Evolutionary conservation across 2,329 filamentous ascomycete species (phyloP).

Genomic region (Ophiostoma australiae): DNA sequence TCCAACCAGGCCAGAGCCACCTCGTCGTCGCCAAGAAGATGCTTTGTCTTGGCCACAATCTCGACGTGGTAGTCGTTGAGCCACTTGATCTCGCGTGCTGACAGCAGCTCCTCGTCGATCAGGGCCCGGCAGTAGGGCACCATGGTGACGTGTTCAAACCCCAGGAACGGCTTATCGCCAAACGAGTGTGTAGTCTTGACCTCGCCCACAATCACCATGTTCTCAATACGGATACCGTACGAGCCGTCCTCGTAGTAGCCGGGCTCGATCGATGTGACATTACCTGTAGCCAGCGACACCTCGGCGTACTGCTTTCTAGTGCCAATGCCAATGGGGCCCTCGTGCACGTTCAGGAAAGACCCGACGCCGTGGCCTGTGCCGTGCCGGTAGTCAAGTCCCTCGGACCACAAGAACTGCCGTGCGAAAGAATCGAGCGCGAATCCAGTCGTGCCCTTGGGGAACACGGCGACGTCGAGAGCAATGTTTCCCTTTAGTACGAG

Average conservation of each 20-base stretch:
- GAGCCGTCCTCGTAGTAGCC: constrained; percentile 95
- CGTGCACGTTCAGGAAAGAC: constrained; percentile 93
- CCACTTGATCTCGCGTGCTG: constrained; percentile 71
- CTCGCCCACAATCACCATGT: constrained; percentile 85
- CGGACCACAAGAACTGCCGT: constrained; percentile 83
- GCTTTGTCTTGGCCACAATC: constrained; percentile 74
- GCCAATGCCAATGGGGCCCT: constrained; percentile 93
- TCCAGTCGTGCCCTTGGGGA: constrained; percentile 91
- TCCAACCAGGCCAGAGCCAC: constrained; percentile 74
- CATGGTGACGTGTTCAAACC: constrained; percentile 97
- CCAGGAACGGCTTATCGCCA: constrained; percentile 87
- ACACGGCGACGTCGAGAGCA: constrained; percentile 75
- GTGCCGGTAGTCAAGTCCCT: constrained; percentile 91
- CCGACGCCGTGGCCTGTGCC: constrained; percentile 95
- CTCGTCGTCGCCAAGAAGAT: constrained; percentile 67
- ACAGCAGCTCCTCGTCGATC: constrained; percentile 70
- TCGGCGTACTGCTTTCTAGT: constrained; percentile 88
- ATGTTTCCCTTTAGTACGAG: constrained; percentile 94
- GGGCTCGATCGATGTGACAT: constrained; percentile 93
- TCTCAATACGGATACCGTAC: constrained; percentile 95
- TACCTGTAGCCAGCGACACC: constrained; percentile 81
- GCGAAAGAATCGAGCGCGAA: constrained; percentile 86
- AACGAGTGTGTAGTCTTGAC: constrained; percentile 83
- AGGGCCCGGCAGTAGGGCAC: constrained; percentile 88
- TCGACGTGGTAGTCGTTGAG: constrained; percentile 80